Conservation (phyloP, 2,329 filamentous ascomycete species). For the Thielaviopsis musarum region DNA sequence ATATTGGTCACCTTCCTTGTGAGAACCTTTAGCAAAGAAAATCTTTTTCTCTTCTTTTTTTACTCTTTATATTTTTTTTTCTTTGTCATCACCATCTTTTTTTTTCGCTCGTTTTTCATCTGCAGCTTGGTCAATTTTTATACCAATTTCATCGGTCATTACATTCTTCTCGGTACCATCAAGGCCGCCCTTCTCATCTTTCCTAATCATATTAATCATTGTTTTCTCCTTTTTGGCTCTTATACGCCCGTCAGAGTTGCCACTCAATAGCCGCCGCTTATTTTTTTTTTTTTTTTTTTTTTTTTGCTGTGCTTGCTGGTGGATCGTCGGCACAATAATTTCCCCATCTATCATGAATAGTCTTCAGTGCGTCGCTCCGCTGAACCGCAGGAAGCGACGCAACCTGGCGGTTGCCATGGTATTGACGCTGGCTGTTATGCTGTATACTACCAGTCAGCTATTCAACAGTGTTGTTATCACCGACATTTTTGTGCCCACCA, state of each 20-base stretch:
- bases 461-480: constrained; percentile 4
- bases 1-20: not conserved
- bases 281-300: not conserved
- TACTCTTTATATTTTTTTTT: not conserved
- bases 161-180: not conserved
- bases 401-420: constrained; percentile 6
- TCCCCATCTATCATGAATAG: constrained; percentile 1
- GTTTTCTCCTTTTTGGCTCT: not conserved
- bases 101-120: not conserved
- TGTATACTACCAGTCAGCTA: constrained; percentile 11
- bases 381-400: constrained; percentile 9
- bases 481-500: constrained; percentile 6
- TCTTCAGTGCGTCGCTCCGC: constrained; percentile 1
- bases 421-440: constrained; percentile 7
- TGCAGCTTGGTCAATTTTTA: not conserved
- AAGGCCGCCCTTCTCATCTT: not conserved
- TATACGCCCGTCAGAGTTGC: not conserved
- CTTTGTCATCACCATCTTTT: not conserved
- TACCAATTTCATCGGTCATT: not conserved
- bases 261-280: not conserved
- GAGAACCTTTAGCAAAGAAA: not conserved
- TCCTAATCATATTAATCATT: not conserved
- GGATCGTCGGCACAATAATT: not conserved
- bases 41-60: not conserved
- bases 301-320: too few species aligned